Base-by-base conservation (phyloP, 495 filamentous ascomycete genomes). In the Penicillium simplicissimum region DNA sequence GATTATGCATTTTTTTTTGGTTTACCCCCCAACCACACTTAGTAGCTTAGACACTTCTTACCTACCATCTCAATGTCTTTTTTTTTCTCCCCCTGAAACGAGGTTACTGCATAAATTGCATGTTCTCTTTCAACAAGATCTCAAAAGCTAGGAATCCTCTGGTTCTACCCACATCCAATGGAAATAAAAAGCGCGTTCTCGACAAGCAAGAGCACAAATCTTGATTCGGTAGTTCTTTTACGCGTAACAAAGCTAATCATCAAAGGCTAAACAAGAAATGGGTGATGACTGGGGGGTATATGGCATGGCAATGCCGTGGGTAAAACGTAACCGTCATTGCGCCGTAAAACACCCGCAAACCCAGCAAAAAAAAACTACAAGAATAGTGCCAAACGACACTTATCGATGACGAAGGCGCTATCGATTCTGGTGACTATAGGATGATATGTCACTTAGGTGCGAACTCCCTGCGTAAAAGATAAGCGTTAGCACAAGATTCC, bases 11-110 rank as follows among this genome's bases (percentile, higher is more conserved):
- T 74, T 73, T 64, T 65, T 69, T 64, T 65, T 67, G 60, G 68
- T 70, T 67, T 57, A 52, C 69, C 65, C 67, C 63, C 61, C 59
- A 71, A 38, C 53, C 35, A 36, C 25, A 59, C 71, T 68, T 74
- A 76, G 75, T 78, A 79, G 76, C 71, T 70, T 79, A 79, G 76
- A 79, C 73, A 69, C 62, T 65, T 52, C 21, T 53, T 53, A 47
- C 43, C 43, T 74, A 68, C 61, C 71, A 74, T 72, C 65, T 68
- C 66, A 74, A 73, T 74, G 67, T 68, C 66, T 17, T 52, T 66
- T 74, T 74, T 66, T 62, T 57, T 43, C 37, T 36, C 59, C 36
- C 62, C 52, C 31, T 53, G 59, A 64, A 67, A 67, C 14, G 60
- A 66, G 58, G 54, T 57, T 47, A 48, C 61, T 15, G 59, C 59